Evolutionary conservation across 2,329 filamentous ascomycete species (phyloP), one percentile per base, ranked within the genome.

Genomic region (Calcarisporium arbuscula): DNA sequence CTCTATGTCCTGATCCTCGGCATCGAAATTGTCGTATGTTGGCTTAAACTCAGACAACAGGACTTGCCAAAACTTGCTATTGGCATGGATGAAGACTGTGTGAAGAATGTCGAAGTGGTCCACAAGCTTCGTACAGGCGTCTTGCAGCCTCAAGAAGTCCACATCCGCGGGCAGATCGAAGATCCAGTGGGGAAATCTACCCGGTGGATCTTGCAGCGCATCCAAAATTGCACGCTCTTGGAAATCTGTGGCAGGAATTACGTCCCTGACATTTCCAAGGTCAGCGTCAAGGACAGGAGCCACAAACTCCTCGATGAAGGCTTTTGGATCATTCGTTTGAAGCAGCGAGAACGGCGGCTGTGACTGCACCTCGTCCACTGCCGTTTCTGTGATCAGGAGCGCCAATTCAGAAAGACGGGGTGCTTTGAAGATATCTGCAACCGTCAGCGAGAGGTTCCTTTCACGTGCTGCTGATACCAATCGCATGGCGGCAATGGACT

Each of bases 401-500:
- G 35, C 35, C 22, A 36, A 18, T n/a, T 36, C 29, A 22, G 35
- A 32, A 8, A 36, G 18, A 21, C 35, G 35, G 9, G 35, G 35
- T 18, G 29, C 16, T 23, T 23, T 36, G 21, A 36, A 36, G 10
- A 36, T 36, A 15, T 36, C 29, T n/a, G 35, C 29, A 9, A 36
- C 35, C 12, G 35, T 36, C 11, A 36, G 16, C 8, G 22, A 31
- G 9, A 36, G 21, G 7, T 27, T 20, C 21, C 32, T 20, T 17
- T 25, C 18, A 8, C 28, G 34, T 10, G 34, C 34, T 8, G 28
- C 34, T 7, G 34, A 22, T n/a, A 36, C 34, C 8, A 36, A 15
- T n/a, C 34, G 34, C 34, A 36, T 36, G 8, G 34, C 34, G 11
- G 34, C 21, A 26, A 36, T 36, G 9, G 34, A 36, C 16, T 36